Evolutionary conservation across 305 asterid genomes (phyloP).

Genomic region (Rubia tinctorum): DNA sequence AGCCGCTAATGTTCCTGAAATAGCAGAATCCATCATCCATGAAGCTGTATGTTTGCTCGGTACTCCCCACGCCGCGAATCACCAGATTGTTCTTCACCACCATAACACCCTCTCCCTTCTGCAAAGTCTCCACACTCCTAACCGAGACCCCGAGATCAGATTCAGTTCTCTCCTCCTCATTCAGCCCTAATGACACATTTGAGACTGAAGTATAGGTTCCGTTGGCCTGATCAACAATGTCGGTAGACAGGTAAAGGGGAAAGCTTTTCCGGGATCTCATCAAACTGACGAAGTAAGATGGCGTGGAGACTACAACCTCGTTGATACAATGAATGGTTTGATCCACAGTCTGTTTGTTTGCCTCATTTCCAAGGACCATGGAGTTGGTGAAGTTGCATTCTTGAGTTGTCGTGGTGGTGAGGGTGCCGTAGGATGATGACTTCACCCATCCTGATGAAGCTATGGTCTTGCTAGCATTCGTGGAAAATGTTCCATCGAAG

Average conservation of each 20-base stretch:
- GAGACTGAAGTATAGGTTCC: constrained; percentile 41
- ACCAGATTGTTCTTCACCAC: constrained; percentile 50
- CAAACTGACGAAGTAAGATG: constrained; percentile 18
- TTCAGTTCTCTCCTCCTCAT: constrained; percentile 37
- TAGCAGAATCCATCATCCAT: constrained; percentile 44
- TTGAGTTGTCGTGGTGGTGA: constrained; percentile 43
- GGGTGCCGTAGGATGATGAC: constrained; percentile 57
- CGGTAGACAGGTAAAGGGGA: constrained; percentile 35
- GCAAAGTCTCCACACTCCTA: constrained; percentile 45
- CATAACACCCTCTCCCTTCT: constrained; percentile 52
- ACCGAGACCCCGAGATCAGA: constrained; percentile 28
- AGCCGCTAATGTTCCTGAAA: constrained; percentile 67
- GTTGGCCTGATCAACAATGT: constrained; percentile 41
- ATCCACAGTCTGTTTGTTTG: constrained; percentile 52
- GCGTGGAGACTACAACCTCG: constrained; percentile 29
- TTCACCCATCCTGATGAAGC: constrained; percentile 51
- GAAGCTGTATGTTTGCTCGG: constrained; percentile 48
- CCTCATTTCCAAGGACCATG: constrained; percentile 59
- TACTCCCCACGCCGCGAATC: constrained; percentile 60
- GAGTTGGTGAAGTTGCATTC: constrained; percentile 39
- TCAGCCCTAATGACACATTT: constrained; percentile 50
- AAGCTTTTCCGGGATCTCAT: constrained; percentile 33
- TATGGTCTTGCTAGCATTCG: constrained; percentile 49
- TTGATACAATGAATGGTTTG: constrained; percentile 48
- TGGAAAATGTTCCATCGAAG: constrained; percentile 48